phyloP scores from a whole-genome alignment of 2,329 filamentous ascomycete species.

The Pyricularia sp. region DNA sequence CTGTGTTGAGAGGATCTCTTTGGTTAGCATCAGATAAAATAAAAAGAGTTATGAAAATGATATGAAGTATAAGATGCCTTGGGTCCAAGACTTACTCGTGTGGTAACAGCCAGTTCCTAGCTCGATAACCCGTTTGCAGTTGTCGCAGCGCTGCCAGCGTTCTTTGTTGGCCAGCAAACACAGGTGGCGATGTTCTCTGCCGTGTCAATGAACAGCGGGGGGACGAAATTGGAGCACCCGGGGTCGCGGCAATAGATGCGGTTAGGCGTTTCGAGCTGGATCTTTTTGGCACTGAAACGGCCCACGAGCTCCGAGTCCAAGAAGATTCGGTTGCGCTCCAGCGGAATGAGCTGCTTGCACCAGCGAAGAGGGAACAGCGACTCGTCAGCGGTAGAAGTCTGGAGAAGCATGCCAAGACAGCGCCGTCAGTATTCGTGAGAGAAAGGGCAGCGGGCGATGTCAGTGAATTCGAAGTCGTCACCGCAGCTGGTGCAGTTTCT shows the following conservation, averaged over 20 bases:
- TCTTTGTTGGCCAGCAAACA: conserved; percentile 24
- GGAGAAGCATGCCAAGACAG: conserved; percentile 35
- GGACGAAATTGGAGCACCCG: conserved; percentile 36
- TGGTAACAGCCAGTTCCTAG: neutral
- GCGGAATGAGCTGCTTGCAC: conserved; percentile 30
- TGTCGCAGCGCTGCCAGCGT: conserved; percentile 41
- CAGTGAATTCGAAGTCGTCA: neutral
- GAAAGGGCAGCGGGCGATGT: conserved; percentile 18
- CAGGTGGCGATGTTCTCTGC: conserved; percentile 26
- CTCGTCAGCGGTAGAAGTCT: conserved; percentile 31
- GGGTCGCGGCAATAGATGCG: conserved; percentile 37
- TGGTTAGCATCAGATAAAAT: no score
- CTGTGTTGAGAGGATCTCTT: neutral
- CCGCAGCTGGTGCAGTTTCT: neutral
- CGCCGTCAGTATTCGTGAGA: conserved; percentile 37
- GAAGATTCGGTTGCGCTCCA: conserved; percentile 20
- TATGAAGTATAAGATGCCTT: neutral
- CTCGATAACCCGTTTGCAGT: neutral
- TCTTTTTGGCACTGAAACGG: neutral
- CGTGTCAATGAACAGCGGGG: conserved; percentile 18
- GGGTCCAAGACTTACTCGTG: neutral
- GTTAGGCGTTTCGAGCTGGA: conserved; percentile 14
- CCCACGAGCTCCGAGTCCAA: conserved; percentile 14
- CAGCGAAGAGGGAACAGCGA: conserved; percentile 43
- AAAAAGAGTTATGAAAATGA: no score